Base-by-base conservation (phyloP, 129 eudicot genomes). In the Calendula officinalis region DNA sequence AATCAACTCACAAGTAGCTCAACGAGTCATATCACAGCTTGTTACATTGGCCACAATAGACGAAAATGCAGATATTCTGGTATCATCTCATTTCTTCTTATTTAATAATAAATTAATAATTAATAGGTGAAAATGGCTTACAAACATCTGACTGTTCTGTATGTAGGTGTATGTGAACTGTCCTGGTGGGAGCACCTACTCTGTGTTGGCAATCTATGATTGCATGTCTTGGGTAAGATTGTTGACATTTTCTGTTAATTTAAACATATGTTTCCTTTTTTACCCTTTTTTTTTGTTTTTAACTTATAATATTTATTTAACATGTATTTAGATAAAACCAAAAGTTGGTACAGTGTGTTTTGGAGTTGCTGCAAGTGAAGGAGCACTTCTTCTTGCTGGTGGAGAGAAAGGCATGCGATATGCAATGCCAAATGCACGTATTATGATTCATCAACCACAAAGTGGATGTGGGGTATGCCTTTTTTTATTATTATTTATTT, bases 401-500 rank as follows among this genome's bases (percentile, higher is more conserved):
- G 98, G 98, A 63, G 89, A 92, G 62, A 92, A 88, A 74, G 98
- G 98, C 22, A 92, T 92, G 98, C 84, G 98, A 51, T 92, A 85
- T 49, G 78, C 98, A 37, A 92, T 92, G 98, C 98, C 98, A 75
- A 92, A 92, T 81, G 69, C 98, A 42, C 96, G 98, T 47, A 85
- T 92, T 62, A 88, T 91, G 98, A 85, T 92, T 55, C 91, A 85
- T 73, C 98, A 88, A 64, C 98, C 98, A 11, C 96, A 83, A 82
- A 75, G 91, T 77, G 89, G 86, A 61, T 74, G 83, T 66, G 98
- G 86, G 96, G 98, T 90, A 86, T 16, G 89, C n/a, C 63, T 61
- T 10, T 41, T 52, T 39, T 56, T 41, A 40, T 43, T 60, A 50
- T 50, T 50, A 7, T 59, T 50, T 4, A 5, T 14, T 58, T 16